Conservation (phyloP, 169 alveolate species). For the Theileria sp. region DNA sequence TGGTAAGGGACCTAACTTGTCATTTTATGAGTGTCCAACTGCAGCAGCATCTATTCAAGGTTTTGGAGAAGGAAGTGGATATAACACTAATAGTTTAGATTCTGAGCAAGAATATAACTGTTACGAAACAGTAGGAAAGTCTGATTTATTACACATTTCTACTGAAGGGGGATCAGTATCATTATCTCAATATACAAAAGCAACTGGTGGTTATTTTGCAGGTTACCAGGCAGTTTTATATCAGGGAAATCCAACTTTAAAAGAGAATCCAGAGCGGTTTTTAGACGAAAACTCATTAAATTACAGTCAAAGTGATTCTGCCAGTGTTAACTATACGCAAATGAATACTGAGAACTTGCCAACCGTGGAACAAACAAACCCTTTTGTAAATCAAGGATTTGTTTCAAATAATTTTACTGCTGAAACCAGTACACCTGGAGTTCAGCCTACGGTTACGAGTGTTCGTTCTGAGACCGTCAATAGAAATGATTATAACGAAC, state of each 20-base stretch:
- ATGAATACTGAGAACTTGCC: background rate
- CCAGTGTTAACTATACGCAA: background rate
- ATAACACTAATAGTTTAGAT: constrained; percentile 17
- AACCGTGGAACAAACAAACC: background rate
- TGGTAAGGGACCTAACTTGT: constrained; percentile 18
- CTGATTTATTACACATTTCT: background rate
- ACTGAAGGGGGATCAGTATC: constrained; percentile 47
- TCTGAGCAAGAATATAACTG: constrained; percentile 9
- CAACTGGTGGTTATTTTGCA: constrained; percentile 48
- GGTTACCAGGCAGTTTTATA: constrained; percentile 25
- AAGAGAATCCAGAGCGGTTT: background rate
- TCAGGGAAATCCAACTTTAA: constrained; percentile 3
- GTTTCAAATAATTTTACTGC: background rate
- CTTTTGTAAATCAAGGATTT: background rate
- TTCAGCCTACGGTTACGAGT: constrained; percentile 1
- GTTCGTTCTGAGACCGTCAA: background rate
- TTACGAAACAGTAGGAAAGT: constrained; percentile 9
- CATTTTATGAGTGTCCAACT: constrained; percentile 65
- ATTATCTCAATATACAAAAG: constrained; percentile 5
- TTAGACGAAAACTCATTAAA: constrained; percentile 5
- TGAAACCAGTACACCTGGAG: background rate
- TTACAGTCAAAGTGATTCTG: background rate
- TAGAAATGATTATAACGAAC: background rate
- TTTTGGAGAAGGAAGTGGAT: constrained; percentile 15
- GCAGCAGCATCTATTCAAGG: constrained; percentile 62